Evolutionary conservation across 2,329 filamentous ascomycete genomes (phyloP), one percentile per base, ranked within the genome.

Genomic region (Calonectria ilicicola): DNA sequence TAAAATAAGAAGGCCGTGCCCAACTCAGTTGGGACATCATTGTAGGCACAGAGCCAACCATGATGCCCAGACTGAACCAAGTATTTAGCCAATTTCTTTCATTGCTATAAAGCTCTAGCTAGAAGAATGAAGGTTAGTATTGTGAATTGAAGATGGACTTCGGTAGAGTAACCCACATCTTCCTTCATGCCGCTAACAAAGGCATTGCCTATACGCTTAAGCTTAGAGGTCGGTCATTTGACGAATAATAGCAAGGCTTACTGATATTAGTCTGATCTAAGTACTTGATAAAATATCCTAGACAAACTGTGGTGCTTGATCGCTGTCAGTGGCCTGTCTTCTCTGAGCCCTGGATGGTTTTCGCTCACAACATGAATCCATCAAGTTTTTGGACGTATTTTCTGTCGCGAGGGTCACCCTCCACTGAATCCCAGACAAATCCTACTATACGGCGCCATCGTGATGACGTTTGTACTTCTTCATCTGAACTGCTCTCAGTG

Each of bases 1-100:
- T 81, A 65, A 79, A 80, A 14, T 80, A 66, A 0, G 81, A 83
- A 3, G 81, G 82, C 0, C 82, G 76, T 1, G 81, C 51, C 7
- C 73, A 63, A 2, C 70, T 75, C 3, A 68, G 53, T 3, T 73
- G 65, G 1, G 70, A 56, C 68, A 74, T 73, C 7, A 74, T 66
- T 2, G 73, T 38, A 2, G 26, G 32, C 47, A 27, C n/a, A 70
- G 72, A 67, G 42, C 72, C 72, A 0, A 70, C 68, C 23, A 75
- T 74, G 12, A 75, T 72, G 8, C 73, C 73, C 4, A 65, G 67
- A 56, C 67, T 75, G 56, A 74, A 75, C 3, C 62, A 69, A 3
- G 72, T 75, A 9, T 64, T 67, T 6, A 75, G 67, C 40, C 68
- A 74, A 9, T 75, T 75, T 15, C 66, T 19, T 17, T 75, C 72